Evolutionary conservation across 108 stramenopile genomes (phyloP), one percentile per base, ranked within the genome.

Genomic region (Pseudonitzschia multistriata): DNA sequence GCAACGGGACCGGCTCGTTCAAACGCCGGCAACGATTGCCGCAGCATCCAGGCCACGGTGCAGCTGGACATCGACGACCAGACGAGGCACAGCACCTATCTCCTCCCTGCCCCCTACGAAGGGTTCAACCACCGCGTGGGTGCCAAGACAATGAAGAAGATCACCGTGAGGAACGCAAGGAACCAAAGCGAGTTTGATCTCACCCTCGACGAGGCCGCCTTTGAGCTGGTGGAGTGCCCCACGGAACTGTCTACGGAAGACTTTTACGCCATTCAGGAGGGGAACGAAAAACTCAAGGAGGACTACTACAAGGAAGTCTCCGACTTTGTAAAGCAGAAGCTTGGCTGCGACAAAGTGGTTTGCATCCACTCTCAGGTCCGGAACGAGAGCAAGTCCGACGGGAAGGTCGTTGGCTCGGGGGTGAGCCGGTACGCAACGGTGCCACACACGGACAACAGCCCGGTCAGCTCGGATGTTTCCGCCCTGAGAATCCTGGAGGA

Each of bases 151-250:
- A 53, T 22, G 21, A 19, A 53, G 52, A 22, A 53, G 25, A 27
- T 53, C 7, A 53, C 21, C 15, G 52, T 53, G 15, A 22, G 19
- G 8, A 19, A 53, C 19, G 52, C 15, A 17, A 53, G 52, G 19
- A 22, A 53, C 21, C 11, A 22, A 10, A 53, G 19, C 24, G 25
- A 53, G 47, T 14, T 45, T 47, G 17, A 1, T 53, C 47, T 72
- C 14, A 48, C 40, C 5, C 24, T 72, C 13, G 72, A 72, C 36
- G 45, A 72, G 8, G 60, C 72, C 10, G 27, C 36, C 0, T 72
- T 72, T 29, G 72, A 72, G 35, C 24, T 72, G 31, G 60, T 72
- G 0, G n/a, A 72, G 14, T 72, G 72, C 53, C 72, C 65, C 11
- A 72, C 72, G 15, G 40, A 6, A 7, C 15, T 72, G 25, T 7